Evolutionary conservation across 805 yeast genomes (phyloP), one percentile per base, ranked within the genome.

Genomic region (Zygosaccharomyces siamensis): DNA sequence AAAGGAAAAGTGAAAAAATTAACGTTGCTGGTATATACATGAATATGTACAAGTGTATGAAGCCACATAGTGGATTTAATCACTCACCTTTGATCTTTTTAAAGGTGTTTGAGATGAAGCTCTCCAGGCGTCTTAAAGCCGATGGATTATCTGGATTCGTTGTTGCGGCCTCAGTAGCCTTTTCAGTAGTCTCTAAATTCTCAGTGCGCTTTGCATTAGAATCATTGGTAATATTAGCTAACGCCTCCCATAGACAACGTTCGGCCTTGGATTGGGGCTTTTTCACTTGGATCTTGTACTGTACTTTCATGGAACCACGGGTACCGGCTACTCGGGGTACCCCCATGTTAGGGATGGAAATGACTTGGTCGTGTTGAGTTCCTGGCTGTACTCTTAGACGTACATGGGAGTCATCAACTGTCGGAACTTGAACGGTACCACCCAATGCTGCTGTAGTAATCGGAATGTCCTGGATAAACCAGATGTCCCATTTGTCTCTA

Each of bases 371-470:
- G 36, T 78, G 72, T 62, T 87, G 95, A 0, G 96, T 86, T 1
- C 97, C 98, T 0, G 86, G 71, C 45, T 95, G 83, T 10, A 93
- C 83, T 67, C 81, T 87, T 48, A 93, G 69, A 66, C 89, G 85
- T 45, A 95, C 72, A 31, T 76, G 76, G 36, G 78, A 78, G 4
- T 95, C 97, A 54, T 82, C 88, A 24, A 93, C 78, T 0, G 99
- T 92, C 30, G 98, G 98, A n/a, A 93, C 79, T 43, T 84, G 80
- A 20, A 93, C 77, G 39, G 80, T 81, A 33, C 99, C 99, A 52
- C 99, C 99, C 39, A 93, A 73, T 0, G 97, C 89, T 1, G 99
- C 99, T 0, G 99, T 93, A 1, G 99, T 93, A 81, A 89, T 86
- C 42, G 93, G 86, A 45, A 93, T 81, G 39, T 81, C 80, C 41